Evolutionary conservation across 2,329 filamentous ascomycete genomes (phyloP).

Genomic region (Fusarium kyushuense): DNA sequence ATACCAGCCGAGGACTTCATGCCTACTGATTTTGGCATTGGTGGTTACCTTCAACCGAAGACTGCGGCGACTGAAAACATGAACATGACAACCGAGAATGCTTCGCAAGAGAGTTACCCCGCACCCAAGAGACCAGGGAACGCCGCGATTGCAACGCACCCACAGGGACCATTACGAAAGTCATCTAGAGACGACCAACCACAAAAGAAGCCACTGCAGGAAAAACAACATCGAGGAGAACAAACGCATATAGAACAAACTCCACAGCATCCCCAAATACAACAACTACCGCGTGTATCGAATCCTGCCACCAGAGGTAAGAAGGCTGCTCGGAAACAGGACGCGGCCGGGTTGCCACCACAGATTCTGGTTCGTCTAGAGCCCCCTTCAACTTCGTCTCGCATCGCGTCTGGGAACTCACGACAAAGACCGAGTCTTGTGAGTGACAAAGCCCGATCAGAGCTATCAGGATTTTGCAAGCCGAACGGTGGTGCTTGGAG

Average conservation of each 20-base stretch:
- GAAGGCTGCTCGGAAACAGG: constrained; percentile 64
- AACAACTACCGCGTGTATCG: constrained; percentile 46
- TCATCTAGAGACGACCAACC: not conserved
- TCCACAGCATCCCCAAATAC: constrained; percentile 7
- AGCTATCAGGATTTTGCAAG: constrained; percentile 59
- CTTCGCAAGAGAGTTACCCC: constrained; percentile 2
- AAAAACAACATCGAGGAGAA: not conserved
- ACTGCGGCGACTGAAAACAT: not conserved
- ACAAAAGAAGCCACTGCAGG: constrained; percentile 1
- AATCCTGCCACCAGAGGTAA: constrained; percentile 66
- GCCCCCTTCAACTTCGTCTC: constrained; percentile 35
- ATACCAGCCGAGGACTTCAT: constrained; percentile 32
- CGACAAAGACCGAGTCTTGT: not conserved
- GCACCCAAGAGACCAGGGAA: not conserved
- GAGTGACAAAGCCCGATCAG: constrained; percentile 10
- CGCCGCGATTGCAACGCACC: not conserved
- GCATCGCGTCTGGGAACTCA: constrained; percentile 2
- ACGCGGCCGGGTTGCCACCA: constrained; percentile 63
- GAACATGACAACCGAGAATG: not conserved
- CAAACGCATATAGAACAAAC: constrained; percentile 8
- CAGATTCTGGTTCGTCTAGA: constrained; percentile 57
- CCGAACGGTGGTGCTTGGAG: constrained; percentile 75
- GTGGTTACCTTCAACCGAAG: not conserved
- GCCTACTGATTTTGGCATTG: constrained; percentile 34
- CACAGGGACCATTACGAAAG: not conserved